These are phyloP conservation scores for Daucus carota DNA, from an alignment of 129 eudicot genomes.

Conservation along the genomic window DH1_v3.0 NC_030383.2:9056501-9057000, in stretches of 20 bases:
- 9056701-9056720: slow-evolving; percentile 78
- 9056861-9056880: not conserved
- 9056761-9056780: slow-evolving; percentile 67
- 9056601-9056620: not conserved
- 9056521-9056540: not conserved
- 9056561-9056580: slow-evolving; percentile 99
- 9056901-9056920: not conserved
- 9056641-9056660: not conserved
- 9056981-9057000: not conserved
- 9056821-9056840: not conserved
- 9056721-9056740: slow-evolving; percentile 59
- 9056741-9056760: slow-evolving; percentile 80
- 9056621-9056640: not conserved
- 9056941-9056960: not conserved
- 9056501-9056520: not conserved
- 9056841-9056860: not conserved
- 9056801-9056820: not conserved
- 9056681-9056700: slow-evolving; percentile 99
- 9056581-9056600: slow-evolving; percentile 99
- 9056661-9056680: slow-evolving; percentile 10
- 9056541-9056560: slow-evolving; percentile 37
- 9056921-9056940: not conserved
- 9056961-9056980: not conserved
- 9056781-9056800: not conserved
- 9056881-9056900: not conserved